phyloP scores from a whole-genome alignment of 2,329 filamentous ascomycete genomes.

The Amauroascus verrucosus region DNA sequence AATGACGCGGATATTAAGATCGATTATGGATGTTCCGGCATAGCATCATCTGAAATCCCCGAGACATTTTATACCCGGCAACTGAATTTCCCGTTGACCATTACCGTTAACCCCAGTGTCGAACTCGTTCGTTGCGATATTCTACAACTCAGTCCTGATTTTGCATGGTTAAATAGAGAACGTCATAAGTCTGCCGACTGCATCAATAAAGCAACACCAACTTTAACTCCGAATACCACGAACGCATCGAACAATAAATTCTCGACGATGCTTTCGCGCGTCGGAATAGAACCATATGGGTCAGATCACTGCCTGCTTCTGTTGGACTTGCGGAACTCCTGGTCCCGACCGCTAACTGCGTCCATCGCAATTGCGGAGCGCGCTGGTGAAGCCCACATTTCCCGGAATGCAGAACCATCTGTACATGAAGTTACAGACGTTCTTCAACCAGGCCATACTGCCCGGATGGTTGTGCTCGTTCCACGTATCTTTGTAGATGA shows the following conservation, averaged over 20 bases:
- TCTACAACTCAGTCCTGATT: slow-evolving; percentile 57
- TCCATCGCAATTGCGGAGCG: slow-evolving; percentile 43
- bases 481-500: slow-evolving; percentile 66
- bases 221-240: slow-evolving; percentile 7
- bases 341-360: slow-evolving; percentile 68
- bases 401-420: slow-evolving; percentile 22
- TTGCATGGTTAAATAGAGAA: slow-evolving; percentile 50
- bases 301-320: slow-evolving; percentile 66
- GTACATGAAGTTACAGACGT: slow-evolving; percentile 34
- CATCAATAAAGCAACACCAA: slow-evolving; percentile 14
- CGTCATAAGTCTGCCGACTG: slow-evolving; percentile 5
- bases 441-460: slow-evolving; percentile 52
- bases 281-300: slow-evolving; percentile 34
- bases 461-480: slow-evolving; percentile 64
- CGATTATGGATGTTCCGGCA: slow-evolving; percentile 75
- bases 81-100: slow-evolving; percentile 65
- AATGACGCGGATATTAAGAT: slow-evolving; percentile 71
- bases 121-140: slow-evolving; percentile 73
- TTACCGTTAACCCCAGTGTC: slow-evolving; percentile 86
- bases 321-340: slow-evolving; percentile 78
- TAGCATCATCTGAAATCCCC: slow-evolving; percentile 54
- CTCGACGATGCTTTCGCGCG: slow-evolving; percentile 36
- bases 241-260: slow-evolving; percentile 30
- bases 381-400: slow-evolving; percentile 16
- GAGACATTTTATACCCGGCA: slow-evolving; percentile 76